phyloP scores from a whole-genome alignment of 2,329 filamentous ascomycete genomes.

The Cryphonectria carpinicola region DNA sequence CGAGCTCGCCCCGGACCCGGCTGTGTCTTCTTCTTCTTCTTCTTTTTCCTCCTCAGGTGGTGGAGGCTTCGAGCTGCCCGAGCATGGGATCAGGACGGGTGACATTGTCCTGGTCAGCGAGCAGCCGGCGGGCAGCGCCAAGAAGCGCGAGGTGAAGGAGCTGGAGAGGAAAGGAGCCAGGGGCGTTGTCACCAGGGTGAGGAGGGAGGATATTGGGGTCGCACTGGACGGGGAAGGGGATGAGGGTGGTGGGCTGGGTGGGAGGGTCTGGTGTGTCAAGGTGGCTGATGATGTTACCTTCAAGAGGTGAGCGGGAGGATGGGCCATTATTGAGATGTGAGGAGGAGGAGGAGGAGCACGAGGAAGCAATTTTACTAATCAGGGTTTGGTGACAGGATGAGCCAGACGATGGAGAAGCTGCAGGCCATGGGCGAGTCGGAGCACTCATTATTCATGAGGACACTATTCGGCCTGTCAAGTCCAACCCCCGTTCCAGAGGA shows the following conservation, averaged over 20 bases:
- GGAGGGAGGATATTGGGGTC: slow-evolving; percentile 62
- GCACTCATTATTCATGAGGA: slow-evolving; percentile 63
- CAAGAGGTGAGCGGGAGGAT: slow-evolving; percentile 47
- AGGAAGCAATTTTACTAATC: neutral
- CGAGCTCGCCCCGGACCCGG: slow-evolving; percentile 69
- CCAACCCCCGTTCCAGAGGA: slow-evolving; percentile 53
- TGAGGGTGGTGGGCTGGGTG: slow-evolving; percentile 46
- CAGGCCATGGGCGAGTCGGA: slow-evolving; percentile 60
- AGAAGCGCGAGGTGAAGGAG: slow-evolving; percentile 73
- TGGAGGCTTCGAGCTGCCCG: slow-evolving; percentile 59
- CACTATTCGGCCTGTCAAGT: slow-evolving; percentile 63
- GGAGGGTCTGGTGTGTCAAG: slow-evolving; percentile 67
- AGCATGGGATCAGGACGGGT: slow-evolving; percentile 75
- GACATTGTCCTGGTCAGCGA: slow-evolving; percentile 79
- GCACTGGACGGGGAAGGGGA: slow-evolving; percentile 70
- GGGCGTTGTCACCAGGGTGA: slow-evolving; percentile 72
- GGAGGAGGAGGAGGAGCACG: neutral
- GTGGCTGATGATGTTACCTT: slow-evolving; percentile 71
- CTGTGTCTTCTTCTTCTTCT: slow-evolving; percentile 46
- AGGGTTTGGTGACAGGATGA: slow-evolving; percentile 55
- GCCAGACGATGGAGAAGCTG: slow-evolving; percentile 62
- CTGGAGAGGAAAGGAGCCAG: slow-evolving; percentile 69
- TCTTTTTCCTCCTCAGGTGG: neutral
- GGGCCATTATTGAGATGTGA: neutral
- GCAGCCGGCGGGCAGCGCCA: slow-evolving; percentile 72